These are phyloP conservation scores for Dimocarpus longan DNA, from an alignment of 345 rosid genomes.

Conservation along the genomic window DNA sequence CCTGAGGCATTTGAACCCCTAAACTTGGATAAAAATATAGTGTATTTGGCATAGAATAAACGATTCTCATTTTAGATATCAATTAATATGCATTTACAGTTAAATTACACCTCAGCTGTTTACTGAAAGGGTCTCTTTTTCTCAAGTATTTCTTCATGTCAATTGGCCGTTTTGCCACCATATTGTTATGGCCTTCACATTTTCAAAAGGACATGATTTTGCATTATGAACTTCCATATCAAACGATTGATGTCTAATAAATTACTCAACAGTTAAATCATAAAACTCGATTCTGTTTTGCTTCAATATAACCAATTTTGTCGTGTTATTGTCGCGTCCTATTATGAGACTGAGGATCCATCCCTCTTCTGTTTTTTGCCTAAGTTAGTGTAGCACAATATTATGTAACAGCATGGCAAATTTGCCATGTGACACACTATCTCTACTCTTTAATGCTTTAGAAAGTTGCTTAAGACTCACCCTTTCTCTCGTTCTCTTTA, in stretches of 20 bases:
- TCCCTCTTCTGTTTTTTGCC: background rate
- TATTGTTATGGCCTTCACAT: background rate
- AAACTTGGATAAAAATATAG: background rate
- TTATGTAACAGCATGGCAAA: background rate
- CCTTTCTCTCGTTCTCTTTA: background rate
- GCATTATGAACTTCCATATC: background rate
- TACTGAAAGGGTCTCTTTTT: background rate
- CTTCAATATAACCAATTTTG: background rate
- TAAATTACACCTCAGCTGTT: background rate
- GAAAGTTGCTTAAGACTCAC: background rate
- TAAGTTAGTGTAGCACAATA: background rate
- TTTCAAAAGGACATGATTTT: background rate
- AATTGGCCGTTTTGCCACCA: background rate
- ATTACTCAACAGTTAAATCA: background rate
- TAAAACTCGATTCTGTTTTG: background rate
- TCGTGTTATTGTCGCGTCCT: background rate
- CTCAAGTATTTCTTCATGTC: background rate
- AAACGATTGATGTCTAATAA: background rate
- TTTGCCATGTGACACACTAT: background rate
- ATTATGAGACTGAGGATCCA: background rate
- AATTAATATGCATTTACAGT: background rate
- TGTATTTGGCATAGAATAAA: background rate
- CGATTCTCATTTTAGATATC: background rate
- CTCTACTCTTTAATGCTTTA: constrained; percentile 9
- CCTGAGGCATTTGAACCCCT: background rate